phyloP scores from a whole-genome alignment of 768 basidiomycete species.

The Scleroderma bovista region DNA sequence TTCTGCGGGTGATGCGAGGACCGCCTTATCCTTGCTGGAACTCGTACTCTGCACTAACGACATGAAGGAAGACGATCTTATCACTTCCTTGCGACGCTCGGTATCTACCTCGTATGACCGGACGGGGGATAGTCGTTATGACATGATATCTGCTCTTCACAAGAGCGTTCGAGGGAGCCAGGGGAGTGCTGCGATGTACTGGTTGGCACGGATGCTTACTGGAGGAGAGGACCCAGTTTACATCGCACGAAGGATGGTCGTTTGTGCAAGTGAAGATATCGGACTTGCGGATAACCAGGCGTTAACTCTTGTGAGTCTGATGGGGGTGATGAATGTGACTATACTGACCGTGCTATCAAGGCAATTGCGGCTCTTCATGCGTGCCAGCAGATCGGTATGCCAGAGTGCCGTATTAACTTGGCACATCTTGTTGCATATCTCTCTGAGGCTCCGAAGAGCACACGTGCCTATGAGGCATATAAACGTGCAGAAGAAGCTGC shows the following conservation, averaged over 20 bases:
- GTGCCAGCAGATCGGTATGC: conserved; percentile 73
- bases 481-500: conserved; percentile 60
- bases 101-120: conserved; percentile 69
- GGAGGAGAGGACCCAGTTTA: conserved; percentile 80
- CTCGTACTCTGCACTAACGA: conserved; percentile 47
- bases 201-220: conserved; percentile 79
- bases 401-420: conserved; percentile 73
- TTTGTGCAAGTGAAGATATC: conserved; percentile 83
- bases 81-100: conserved; percentile 54
- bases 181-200: conserved; percentile 77
- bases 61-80: conserved; percentile 43
- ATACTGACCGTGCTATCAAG: conserved; percentile 26
- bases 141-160: conserved; percentile 82
- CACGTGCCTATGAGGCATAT: conserved; percentile 75
- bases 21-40: conserved; percentile 73
- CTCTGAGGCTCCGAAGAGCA: conserved; percentile 78
- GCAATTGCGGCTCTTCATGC: conserved; percentile 59
- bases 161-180: conserved; percentile 78
- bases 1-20: conserved; percentile 67
- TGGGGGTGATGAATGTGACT: conserved; percentile 6
- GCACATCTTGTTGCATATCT: conserved; percentile 76
- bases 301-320: conserved; percentile 55
- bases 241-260: conserved; percentile 66
- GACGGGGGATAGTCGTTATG: conserved; percentile 69
- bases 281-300: conserved; percentile 77